Conservation (phyloP, 2,329 filamentous ascomycete species). For the Aureobasidium namibiae region DNA sequence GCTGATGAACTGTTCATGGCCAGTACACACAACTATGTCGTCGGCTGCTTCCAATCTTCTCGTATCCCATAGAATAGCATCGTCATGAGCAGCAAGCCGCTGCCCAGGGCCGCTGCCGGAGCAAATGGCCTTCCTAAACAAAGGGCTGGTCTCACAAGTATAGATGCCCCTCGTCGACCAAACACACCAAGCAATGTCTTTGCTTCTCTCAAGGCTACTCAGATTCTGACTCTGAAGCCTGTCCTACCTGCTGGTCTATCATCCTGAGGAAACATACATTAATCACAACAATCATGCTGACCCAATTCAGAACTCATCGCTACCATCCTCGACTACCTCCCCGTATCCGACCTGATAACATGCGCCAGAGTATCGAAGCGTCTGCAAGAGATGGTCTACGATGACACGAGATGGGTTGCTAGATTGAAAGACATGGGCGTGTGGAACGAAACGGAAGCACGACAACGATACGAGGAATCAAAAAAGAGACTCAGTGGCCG, state of each 20-base stretch:
- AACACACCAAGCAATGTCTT: constrained; percentile 47
- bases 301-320: constrained; percentile 66
- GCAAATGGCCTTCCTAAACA: not conserved
- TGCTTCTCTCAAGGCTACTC: constrained; percentile 67
- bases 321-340: constrained; percentile 80
- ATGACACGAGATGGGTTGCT: constrained; percentile 91
- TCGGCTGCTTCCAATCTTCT: not conserved
- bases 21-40: constrained; percentile 4
- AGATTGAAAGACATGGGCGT: constrained; percentile 77
- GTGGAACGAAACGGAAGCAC: constrained; percentile 85
- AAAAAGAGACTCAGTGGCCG: constrained; percentile 47
- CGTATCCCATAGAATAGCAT: not conserved
- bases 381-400: constrained; percentile 96
- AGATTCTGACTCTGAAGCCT: constrained; percentile 71
- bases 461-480: constrained; percentile 68
- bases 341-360: constrained; percentile 73
- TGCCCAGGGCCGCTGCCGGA: constrained; percentile 18
- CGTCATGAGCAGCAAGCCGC: constrained; percentile 9
- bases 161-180: constrained; percentile 15
- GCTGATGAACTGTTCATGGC: not conserved
- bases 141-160: constrained; percentile 13
- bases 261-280: not conserved
- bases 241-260: constrained; percentile 66
- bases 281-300: constrained; percentile 4
- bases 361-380: constrained; percentile 78